Percentiles rank a stretch among this genome's conserved stretches.
Conservation (phyloP, 2,329 filamentous ascomycete genomes). For the Spiromastix sp. region DNA sequence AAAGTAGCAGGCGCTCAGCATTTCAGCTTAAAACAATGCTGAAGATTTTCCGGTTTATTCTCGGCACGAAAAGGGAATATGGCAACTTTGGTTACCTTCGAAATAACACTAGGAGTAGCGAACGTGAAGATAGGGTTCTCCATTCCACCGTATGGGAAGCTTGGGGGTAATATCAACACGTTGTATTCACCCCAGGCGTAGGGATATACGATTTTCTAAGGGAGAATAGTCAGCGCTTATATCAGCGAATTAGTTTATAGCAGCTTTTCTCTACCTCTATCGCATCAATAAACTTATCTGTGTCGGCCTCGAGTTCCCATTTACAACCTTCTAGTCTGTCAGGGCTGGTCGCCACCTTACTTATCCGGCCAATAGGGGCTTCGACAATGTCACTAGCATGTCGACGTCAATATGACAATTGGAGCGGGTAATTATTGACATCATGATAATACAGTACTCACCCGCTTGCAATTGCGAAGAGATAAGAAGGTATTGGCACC, state of each 20-base stretch:
- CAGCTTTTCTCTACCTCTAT: conserved; percentile 47
- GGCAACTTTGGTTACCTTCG: conserved; percentile 42
- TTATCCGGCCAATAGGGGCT: conserved; percentile 77
- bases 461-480: conserved; percentile 77
- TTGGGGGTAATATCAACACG: conserved; percentile 77
- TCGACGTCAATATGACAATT: conserved; percentile 1
- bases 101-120: conserved; percentile 88
- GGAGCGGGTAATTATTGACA: neutral
- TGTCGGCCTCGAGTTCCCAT: conserved; percentile 85
- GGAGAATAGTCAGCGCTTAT: neutral
- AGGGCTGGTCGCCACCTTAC: conserved; percentile 75
- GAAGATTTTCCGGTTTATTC: too few relatives aligned
- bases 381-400: conserved; percentile 66
- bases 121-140: conserved; percentile 94
- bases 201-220: conserved; percentile 58
- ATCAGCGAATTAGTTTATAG: conserved; percentile 10
- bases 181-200: conserved; percentile 97
- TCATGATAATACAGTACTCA: conserved; percentile 14
- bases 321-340: conserved; percentile 75
- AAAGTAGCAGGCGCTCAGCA: neutral
- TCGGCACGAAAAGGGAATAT: too few relatives aligned
- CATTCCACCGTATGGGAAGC: conserved; percentile 75
- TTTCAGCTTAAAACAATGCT: too few relatives aligned
- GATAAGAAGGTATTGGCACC: conserved; percentile 86
- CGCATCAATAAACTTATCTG: conserved; percentile 81